phyloP scores from a whole-genome alignment of 805 yeast genomes.

The Gaillardinia entomophila region DNA sequence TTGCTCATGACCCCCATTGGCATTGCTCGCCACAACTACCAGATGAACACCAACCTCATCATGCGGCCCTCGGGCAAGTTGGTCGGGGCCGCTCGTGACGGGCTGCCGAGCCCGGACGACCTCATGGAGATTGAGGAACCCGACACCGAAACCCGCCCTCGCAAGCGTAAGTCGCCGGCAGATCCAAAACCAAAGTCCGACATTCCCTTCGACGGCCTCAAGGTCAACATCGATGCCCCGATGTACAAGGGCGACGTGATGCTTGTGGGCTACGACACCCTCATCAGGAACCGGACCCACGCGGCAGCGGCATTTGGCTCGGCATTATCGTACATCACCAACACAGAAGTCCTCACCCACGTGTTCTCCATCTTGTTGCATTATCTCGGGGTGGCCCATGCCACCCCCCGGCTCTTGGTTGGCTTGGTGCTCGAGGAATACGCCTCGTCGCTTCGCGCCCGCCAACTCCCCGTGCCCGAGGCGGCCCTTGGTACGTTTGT shows the following conservation, averaged over 20 bases:
- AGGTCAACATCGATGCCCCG: conserved; percentile 89
- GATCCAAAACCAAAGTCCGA: conserved; percentile 9
- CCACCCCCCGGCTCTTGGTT: conserved; percentile 74
- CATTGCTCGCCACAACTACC: conserved; percentile 79
- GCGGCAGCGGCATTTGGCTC: conserved; percentile 75
- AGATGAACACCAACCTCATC: conserved; percentile 70
- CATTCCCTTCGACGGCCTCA: conserved; percentile 53
- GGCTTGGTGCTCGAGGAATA: conserved; percentile 71
- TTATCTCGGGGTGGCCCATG: conserved; percentile 55
- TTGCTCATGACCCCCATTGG: conserved; percentile 93
- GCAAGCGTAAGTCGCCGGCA: conserved; percentile 39
- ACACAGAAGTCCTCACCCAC: conserved; percentile 29
- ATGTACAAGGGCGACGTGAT: conserved; percentile 87
- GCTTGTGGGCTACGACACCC: conserved; percentile 68
- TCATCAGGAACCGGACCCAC: conserved; percentile 68
- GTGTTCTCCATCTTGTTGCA: conserved; percentile 32
- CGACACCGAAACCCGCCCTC: conserved; percentile 32
- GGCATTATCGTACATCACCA: conserved; percentile 46
- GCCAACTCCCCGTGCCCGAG: conserved; percentile 8
- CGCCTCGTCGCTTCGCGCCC: conserved; percentile 28
- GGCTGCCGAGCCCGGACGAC: conserved; percentile 5
- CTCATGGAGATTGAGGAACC: conserved; percentile 9
- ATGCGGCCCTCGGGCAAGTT: conserved; percentile 72
- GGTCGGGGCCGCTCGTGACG: conserved; percentile 12
- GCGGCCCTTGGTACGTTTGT: conserved; percentile 16